Evolutionary conservation across 306 rosid species (phyloP).

Genomic region (Inga laurina): DNA sequence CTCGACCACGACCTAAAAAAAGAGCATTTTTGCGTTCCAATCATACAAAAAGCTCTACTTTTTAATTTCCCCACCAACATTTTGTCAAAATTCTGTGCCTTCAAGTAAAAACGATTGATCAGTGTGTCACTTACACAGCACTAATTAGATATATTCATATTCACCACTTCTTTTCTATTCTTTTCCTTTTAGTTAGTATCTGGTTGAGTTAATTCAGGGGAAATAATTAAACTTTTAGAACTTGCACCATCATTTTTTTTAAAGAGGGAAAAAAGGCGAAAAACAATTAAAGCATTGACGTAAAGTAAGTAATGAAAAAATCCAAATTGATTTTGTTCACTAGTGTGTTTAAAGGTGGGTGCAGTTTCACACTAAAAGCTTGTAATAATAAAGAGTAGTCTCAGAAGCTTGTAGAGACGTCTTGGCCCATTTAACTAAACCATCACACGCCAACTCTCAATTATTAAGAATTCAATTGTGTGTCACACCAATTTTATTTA

Average conservation of each 20-base stretch:
- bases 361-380: neutral
- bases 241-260: neutral
- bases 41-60: conserved; percentile 7
- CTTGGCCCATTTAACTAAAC: neutral
- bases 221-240: too few relatives aligned
- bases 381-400: neutral
- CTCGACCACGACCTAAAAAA: neutral
- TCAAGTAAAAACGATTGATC: neutral
- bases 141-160: neutral
- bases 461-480: neutral
- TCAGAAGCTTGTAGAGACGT: neutral
- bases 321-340: neutral
- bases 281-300: neutral
- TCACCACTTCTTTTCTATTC: neutral
- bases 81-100: neutral
- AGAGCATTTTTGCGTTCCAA: neutral
- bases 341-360: neutral
- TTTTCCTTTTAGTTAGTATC: neutral
- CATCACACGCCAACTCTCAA: neutral
- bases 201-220: neutral
- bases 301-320: neutral
- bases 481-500: neutral
- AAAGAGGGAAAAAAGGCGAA: neutral
- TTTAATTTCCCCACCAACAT: neutral
- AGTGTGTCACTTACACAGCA: neutral